These are phyloP conservation scores for Echites panduratus DNA, from an alignment of 257 asterid genomes.

Conservation along the genomic window DNA sequence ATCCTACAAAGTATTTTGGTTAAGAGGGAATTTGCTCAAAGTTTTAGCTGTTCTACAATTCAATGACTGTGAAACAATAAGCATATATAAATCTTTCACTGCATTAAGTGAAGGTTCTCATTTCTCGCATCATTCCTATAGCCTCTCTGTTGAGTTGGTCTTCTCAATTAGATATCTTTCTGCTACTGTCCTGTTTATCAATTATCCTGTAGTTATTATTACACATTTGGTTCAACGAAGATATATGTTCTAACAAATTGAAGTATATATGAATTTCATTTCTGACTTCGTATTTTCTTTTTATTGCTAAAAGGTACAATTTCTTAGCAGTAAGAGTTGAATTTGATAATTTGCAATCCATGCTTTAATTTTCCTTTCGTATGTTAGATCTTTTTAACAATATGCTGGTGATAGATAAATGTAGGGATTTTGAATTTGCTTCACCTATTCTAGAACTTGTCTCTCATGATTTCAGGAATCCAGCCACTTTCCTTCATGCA, in stretches of 20 bases:
- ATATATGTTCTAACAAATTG: neutral
- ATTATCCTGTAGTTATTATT: neutral
- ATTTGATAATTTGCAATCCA: neutral
- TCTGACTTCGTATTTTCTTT: neutral
- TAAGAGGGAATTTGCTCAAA: neutral
- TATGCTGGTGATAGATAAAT: neutral
- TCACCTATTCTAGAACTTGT: neutral
- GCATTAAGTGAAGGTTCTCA: neutral
- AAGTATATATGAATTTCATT: neutral
- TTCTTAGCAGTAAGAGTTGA: neutral
- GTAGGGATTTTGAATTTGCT: neutral
- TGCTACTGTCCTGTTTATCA: neutral
- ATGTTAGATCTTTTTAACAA: neutral
- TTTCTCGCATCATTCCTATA: neutral
- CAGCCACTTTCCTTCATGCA: conserved; percentile 94
- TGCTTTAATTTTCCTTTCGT: neutral
- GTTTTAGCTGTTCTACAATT: neutral
- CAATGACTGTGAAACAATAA: neutral
- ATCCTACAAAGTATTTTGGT: neutral
- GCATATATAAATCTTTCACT: neutral
- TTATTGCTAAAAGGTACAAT: neutral
- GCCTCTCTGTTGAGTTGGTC: neutral
- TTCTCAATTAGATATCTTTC: neutral
- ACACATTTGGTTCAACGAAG: neutral
- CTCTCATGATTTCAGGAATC: conserved; percentile 55